Evolutionary conservation across 306 rosid species (phyloP).

Genomic region (Prinsepia uniflora): DNA sequence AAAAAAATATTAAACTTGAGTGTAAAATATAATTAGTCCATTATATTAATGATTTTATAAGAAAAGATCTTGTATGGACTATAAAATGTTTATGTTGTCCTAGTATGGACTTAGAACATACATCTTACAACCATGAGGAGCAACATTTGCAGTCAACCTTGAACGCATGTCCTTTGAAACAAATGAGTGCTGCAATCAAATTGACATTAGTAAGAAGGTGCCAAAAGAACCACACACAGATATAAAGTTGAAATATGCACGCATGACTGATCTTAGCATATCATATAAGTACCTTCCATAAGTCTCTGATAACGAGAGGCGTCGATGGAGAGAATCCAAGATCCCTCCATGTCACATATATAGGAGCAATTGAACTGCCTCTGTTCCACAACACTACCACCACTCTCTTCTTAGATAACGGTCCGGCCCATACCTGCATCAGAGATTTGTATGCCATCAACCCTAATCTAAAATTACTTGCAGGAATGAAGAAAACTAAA

Average conservation of each 20-base stretch:
- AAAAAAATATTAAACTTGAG: no score
- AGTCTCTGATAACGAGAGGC: constrained; percentile 10
- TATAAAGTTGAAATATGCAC: neutral
- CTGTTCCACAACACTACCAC: constrained; percentile 27
- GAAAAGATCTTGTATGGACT: no score
- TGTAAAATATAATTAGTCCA: no score
- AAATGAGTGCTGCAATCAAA: constrained; percentile 23
- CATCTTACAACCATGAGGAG: constrained; percentile 26
- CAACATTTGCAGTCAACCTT: constrained; percentile 22
- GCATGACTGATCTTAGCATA: no score
- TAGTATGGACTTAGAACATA: neutral
- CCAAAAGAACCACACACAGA: neutral
- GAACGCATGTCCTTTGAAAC: constrained; percentile 11
- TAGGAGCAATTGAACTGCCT: constrained; percentile 1
- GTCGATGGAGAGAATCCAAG: constrained; percentile 7
- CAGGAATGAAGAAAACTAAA: neutral
- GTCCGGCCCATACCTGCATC: constrained; percentile 29
- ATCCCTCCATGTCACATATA: constrained; percentile 19
- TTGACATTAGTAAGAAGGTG: neutral
- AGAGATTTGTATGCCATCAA: neutral
- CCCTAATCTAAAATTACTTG: neutral
- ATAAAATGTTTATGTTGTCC: no score
- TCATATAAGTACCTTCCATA: constrained; percentile 11
- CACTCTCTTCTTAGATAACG: constrained; percentile 14
- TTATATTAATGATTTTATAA: no score